Evolutionary conservation across 1,284 basidiomycete species (phyloP), one percentile per base, ranked within the genome.

Genomic region (Papiliotrema nemorosa): DNA sequence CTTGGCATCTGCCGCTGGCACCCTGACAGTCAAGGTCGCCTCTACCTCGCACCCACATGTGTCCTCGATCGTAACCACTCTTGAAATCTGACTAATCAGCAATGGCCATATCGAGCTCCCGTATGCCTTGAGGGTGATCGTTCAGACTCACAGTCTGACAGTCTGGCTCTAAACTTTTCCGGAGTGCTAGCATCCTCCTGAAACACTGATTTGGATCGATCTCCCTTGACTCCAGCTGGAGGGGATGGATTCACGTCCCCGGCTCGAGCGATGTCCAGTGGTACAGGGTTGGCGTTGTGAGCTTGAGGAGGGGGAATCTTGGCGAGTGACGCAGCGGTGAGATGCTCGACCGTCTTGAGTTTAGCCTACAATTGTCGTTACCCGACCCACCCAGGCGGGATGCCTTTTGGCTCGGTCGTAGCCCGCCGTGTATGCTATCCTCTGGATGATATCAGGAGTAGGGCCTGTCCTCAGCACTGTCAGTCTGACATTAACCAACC

Each of bases 1-100:
- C 71, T 96, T 97, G 7, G 92, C 93, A 72, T 98, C 96, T 29
- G 94, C 94, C n/a, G 94, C 94, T 33, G 94, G 92, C 0, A 91
- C 90, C 88, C 88, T 90, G 52, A 7, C 14, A 7, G 29, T 31
- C 6, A 24, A 18, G 7, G 18, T 37, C 12, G 6, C 14, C 7
- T 37, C 35, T 37, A 33, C 35, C 7, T n/a, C 35, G 35, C 12
- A 50, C 62, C 22, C 51, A 65, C 93, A 98, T 97, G 73, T 98
- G 94, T 39, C 94, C 96, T 16, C 94, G 84, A 70, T 97, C 94
- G 73, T 97, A 98, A 13, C 94, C 94, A 62, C 88, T 92, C 53
- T 82, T 80, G 74, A 97, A 94, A 72, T 97, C 80, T 73, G 44
- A 18, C 3, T n/a, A n/a, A n/a, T n/a, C n/a, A n/a, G n/a, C n/a